These are phyloP conservation scores for Celoporthe dispersa DNA, from an alignment of 2,329 filamentous ascomycete genomes.

Conservation along the genomic window DNA sequence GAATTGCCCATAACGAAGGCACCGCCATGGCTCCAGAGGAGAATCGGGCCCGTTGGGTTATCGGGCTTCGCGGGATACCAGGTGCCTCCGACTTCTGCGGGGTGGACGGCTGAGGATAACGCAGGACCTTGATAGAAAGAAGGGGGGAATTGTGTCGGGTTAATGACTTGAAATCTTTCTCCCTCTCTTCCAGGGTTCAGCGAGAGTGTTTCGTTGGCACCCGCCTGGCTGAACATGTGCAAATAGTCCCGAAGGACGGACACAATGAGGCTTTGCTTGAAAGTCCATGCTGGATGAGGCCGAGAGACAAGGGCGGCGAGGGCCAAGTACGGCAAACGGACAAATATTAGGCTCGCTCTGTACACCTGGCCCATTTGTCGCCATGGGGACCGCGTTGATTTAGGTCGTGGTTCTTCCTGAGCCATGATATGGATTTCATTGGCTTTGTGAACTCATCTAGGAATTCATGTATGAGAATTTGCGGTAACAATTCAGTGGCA, in stretches of 20 bases:
- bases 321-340: slow-evolving; percentile 3
- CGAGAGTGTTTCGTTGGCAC: too few relatives aligned
- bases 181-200: too few relatives aligned
- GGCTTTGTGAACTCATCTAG: too few relatives aligned
- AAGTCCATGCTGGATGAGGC: slow-evolving; percentile 10
- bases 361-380: neutral
- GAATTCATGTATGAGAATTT: too few relatives aligned
- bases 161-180: slow-evolving; percentile 10
- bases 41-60: neutral
- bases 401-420: neutral
- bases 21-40: slow-evolving; percentile 13
- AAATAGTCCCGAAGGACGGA: too few relatives aligned
- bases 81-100: neutral
- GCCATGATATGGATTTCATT: neutral
- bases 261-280: slow-evolving; percentile 15
- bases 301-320: slow-evolving; percentile 10
- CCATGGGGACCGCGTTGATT: neutral
- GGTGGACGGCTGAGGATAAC: neutral
- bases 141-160: neutral
- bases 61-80: slow-evolving; percentile 16
- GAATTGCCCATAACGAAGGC: slow-evolving; percentile 17
- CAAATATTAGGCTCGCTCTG: neutral
- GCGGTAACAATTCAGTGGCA: too few relatives aligned
- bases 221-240: too few relatives aligned
- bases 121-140: neutral